Conservation (phyloP, 805 yeast species). For the Nematodospora valgi region DNA sequence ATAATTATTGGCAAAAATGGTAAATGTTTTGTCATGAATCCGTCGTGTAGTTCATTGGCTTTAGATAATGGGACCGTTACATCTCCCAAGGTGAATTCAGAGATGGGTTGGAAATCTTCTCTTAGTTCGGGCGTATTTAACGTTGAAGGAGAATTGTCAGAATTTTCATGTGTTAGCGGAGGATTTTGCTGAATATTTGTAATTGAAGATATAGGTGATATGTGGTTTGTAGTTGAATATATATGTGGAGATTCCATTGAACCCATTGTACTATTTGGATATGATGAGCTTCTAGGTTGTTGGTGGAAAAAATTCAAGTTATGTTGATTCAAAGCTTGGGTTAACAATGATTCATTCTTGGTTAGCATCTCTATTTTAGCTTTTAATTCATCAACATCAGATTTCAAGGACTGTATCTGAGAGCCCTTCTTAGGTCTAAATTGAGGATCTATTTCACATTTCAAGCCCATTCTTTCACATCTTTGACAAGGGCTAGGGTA, state of each 20-base stretch:
- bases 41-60: conserved; percentile 69
- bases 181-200: conserved; percentile 3
- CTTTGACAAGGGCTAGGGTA: conserved; percentile 80
- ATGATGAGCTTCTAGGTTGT: conserved; percentile 14
- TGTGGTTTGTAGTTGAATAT: conserved; percentile 1
- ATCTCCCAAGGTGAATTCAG: conserved; percentile 74
- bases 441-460: conserved; percentile 87
- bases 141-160: not conserved
- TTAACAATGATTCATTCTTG: conserved; percentile 63
- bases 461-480: conserved; percentile 74
- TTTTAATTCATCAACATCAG: conserved; percentile 79
- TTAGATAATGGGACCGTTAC: conserved; percentile 62
- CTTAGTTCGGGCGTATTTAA: not conserved
- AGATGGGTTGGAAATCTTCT: conserved; percentile 23
- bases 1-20: conserved; percentile 80
- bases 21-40: conserved; percentile 62
- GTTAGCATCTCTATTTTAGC: conserved; percentile 63
- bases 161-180: conserved; percentile 1
- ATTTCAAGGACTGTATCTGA: conserved; percentile 77
- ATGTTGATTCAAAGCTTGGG: conserved; percentile 56
- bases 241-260: not conserved
- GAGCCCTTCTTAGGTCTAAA: conserved; percentile 91
- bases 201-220: not conserved
- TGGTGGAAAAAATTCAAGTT: conserved; percentile 29
- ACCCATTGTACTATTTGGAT: conserved; percentile 5